A percentile compares a stretch with the other conserved stretches of the same genome.
Evolutionary conservation across 345 rosid species (phyloP).

Genomic region (Bruguiera sexangula): DNA sequence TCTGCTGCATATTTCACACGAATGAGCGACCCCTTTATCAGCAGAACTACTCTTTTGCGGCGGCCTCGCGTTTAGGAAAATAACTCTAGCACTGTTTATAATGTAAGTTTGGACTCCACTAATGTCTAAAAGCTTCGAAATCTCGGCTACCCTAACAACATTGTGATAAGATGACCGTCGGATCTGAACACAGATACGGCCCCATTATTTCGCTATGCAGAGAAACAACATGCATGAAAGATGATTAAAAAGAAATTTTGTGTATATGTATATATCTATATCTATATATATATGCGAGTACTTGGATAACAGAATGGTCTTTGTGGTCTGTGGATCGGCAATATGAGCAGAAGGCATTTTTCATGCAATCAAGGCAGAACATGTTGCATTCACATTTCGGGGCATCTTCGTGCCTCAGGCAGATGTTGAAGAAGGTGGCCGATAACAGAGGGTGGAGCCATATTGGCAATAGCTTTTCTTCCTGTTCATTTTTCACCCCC

Average conservation of each 20-base stretch:
- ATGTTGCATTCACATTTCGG: slow-evolving; percentile 34
- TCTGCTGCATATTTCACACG: slow-evolving; percentile 32
- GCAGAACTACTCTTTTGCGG: slow-evolving; percentile 20
- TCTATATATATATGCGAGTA: not conserved
- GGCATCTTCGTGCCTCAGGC: slow-evolving; percentile 22
- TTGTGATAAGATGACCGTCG: slow-evolving; percentile 41
- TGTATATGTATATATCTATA: no score
- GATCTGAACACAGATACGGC: slow-evolving; percentile 22
- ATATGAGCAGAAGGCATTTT: slow-evolving; percentile 35
- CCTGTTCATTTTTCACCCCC: slow-evolving; percentile 12
- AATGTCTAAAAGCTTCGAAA: slow-evolving; percentile 32
- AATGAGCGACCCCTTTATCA: slow-evolving; percentile 25
- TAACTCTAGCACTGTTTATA: slow-evolving; percentile 40
- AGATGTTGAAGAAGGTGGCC: slow-evolving; percentile 30
- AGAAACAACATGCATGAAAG: not conserved
- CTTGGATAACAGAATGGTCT: slow-evolving; percentile 37
- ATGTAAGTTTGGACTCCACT: slow-evolving; percentile 41
- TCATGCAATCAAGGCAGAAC: slow-evolving; percentile 38
- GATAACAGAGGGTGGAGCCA: slow-evolving; percentile 36
- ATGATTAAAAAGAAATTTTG: not conserved
- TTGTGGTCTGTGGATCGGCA: slow-evolving; percentile 36
- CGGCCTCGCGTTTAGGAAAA: slow-evolving; percentile 39
- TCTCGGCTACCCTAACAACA: slow-evolving; percentile 36
- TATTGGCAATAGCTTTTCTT: slow-evolving; percentile 29
- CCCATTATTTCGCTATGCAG: not conserved